Evolutionary conservation across 2,329 filamentous ascomycete species (phyloP).

Genomic region (Didymella exigua): DNA sequence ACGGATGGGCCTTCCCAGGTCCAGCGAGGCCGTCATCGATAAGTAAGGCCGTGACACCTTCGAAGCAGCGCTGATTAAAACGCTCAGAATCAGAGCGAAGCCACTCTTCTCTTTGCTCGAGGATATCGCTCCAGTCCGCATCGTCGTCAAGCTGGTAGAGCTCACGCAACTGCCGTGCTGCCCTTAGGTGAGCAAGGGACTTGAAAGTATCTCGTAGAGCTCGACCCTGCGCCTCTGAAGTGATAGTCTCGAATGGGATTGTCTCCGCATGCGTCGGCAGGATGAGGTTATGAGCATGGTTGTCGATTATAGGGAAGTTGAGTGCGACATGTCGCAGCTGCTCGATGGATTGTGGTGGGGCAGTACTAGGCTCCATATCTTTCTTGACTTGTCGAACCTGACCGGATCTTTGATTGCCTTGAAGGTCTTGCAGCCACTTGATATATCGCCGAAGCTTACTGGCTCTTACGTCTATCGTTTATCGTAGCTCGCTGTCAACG

Average conservation of each 20-base stretch:
- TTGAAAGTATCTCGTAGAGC: slow-evolving; percentile 67
- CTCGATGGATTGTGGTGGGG: slow-evolving; percentile 35
- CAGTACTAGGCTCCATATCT: slow-evolving; percentile 26
- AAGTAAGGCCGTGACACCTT: slow-evolving; percentile 74
- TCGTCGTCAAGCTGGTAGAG: slow-evolving; percentile 64
- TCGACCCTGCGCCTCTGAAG: slow-evolving; percentile 73
- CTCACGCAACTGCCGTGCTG: slow-evolving; percentile 68
- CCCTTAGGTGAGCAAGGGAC: slow-evolving; percentile 72
- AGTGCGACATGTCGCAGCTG: slow-evolving; percentile 43
- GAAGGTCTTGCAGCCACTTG: background rate
- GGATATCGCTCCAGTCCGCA: slow-evolving; percentile 65
- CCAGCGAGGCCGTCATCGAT: slow-evolving; percentile 75
- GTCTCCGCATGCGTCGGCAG: slow-evolving; percentile 56
- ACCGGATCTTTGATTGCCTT: background rate
- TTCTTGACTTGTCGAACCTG: background rate
- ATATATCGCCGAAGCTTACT: background rate
- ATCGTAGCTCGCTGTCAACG: background rate
- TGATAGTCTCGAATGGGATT: slow-evolving; percentile 66
- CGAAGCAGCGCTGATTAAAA: slow-evolving; percentile 68
- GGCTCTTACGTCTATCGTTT: background rate
- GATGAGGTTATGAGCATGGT: slow-evolving; percentile 74
- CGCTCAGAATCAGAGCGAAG: slow-evolving; percentile 55
- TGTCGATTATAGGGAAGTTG: slow-evolving; percentile 68
- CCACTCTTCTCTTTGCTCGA: slow-evolving; percentile 55
- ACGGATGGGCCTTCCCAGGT: slow-evolving; percentile 62